phyloP scores from a whole-genome alignment of 352 stramenopile genomes.

The Phytophthora podocarpi region DNA sequence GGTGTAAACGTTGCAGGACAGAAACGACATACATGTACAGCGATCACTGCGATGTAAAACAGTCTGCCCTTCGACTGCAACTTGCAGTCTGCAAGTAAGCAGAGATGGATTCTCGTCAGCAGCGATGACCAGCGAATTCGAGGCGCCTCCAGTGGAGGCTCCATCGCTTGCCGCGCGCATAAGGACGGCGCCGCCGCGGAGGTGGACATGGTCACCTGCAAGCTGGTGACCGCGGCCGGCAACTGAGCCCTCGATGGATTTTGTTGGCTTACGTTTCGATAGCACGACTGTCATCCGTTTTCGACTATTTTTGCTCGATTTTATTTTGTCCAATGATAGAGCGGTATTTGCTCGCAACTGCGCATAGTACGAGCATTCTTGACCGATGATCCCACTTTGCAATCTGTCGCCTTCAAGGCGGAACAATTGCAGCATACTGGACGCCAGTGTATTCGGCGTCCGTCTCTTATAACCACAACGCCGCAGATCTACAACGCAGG shows the following conservation, averaged over 20 bases:
- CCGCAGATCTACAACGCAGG: constrained; percentile 12
- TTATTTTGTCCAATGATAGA: constrained; percentile 1
- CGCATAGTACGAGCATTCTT: constrained; percentile 10
- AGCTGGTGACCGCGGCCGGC: no score
- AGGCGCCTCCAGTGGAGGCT: no score
- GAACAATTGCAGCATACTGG: constrained; percentile 24
- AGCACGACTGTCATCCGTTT: constrained; percentile 13
- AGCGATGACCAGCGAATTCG: no score
- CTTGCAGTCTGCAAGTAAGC: no score
- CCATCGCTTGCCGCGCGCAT: no score
- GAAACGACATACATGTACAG: no score
- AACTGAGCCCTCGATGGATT: constrained; percentile 16
- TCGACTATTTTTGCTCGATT: constrained; percentile 17
- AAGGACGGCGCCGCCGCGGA: no score
- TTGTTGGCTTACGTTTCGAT: constrained; percentile 22
- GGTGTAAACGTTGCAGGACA: no score
- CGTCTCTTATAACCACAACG: constrained; percentile 12
- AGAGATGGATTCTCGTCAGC: no score
- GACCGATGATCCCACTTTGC: constrained; percentile 21
- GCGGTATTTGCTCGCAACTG: constrained; percentile 16
- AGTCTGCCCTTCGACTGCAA: no score
- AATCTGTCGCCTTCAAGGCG: constrained; percentile 24
- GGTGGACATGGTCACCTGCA: no score
- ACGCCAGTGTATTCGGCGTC: constrained; percentile 17
- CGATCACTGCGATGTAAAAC: no score